These are phyloP conservation scores for Fusarium brachygibbosum DNA, from an alignment of 2,329 filamentous ascomycete genomes.

Conservation along the genomic window DNA sequence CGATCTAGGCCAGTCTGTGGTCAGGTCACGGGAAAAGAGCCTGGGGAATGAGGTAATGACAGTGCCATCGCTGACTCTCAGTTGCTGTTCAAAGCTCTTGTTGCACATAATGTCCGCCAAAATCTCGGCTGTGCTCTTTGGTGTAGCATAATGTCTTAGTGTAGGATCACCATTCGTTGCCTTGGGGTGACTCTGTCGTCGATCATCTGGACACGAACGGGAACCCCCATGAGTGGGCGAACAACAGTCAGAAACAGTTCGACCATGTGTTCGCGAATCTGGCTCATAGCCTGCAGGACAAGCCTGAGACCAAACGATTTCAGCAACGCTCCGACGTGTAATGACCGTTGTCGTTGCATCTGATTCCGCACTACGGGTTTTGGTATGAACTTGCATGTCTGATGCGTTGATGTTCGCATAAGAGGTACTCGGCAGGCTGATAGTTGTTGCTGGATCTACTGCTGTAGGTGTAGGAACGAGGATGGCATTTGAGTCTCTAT, in stretches of 20 bases:
- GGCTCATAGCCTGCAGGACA: conserved; percentile 15
- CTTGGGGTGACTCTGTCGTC: conserved; percentile 32
- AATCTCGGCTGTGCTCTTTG: conserved; percentile 37
- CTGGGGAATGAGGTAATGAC: conserved; percentile 55
- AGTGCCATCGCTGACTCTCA: conserved; percentile 38
- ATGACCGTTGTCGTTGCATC: conserved; percentile 49
- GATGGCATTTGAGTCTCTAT: conserved; percentile 45
- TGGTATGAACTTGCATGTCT: conserved; percentile 44
- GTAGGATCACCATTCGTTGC: conserved; percentile 27
- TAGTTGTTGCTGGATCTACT: conserved; percentile 53
- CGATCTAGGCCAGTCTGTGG: conserved; percentile 52
- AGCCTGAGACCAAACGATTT: conserved; percentile 50
- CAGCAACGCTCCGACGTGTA: conserved; percentile 49
- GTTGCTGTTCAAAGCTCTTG: conserved; percentile 30
- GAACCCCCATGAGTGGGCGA: conserved; percentile 33
- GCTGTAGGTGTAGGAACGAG: conserved; percentile 40
- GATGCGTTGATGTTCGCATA: conserved; percentile 46
- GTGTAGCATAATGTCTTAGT: conserved; percentile 42
- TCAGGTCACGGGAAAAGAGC: conserved; percentile 51
- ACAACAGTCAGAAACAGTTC: conserved; percentile 42
- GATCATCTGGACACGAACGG: conserved; percentile 18
- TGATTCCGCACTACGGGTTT: conserved; percentile 29
- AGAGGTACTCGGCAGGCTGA: conserved; percentile 52
- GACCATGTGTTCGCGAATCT: conserved; percentile 12
- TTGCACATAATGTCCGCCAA: conserved; percentile 40